These are phyloP conservation scores for Phytophthora hibernalis DNA, from an alignment of 352 stramenopile genomes.

Conservation along the genomic window DNA sequence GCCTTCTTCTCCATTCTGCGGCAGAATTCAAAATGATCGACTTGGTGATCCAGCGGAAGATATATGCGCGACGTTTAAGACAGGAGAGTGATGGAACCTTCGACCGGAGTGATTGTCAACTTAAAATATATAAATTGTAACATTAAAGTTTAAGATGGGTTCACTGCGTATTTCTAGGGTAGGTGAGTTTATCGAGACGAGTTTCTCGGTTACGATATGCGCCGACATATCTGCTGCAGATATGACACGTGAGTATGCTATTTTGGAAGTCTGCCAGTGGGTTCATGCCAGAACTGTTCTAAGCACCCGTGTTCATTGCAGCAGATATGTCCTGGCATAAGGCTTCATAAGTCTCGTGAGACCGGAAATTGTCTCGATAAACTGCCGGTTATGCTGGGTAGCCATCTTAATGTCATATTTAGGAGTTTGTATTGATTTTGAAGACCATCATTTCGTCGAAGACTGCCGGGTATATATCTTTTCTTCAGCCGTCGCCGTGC, in stretches of 20 bases:
- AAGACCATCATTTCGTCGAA: too few species aligned
- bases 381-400: too few species aligned
- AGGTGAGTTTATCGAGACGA: background rate
- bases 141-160: background rate
- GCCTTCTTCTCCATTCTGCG: background rate
- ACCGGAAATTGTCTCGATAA: too few species aligned
- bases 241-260: background rate
- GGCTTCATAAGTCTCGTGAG: too few species aligned
- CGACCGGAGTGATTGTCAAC: background rate
- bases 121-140: slow-evolving; percentile 3
- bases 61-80: background rate
- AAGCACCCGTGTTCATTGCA: too few species aligned
- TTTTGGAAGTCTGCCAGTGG: too few species aligned
- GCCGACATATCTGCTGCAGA: slow-evolving; percentile 4
- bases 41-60: background rate
- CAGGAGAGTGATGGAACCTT: background rate
- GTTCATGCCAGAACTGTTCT: too few species aligned
- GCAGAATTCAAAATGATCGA: slow-evolving; percentile 4
- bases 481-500: too few species aligned
- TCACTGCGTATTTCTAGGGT: background rate
- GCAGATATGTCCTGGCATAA: too few species aligned
- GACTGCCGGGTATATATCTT: too few species aligned
- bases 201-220: background rate
- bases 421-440: too few species aligned
- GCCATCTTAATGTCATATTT: too few species aligned